Conservation (phyloP, 2,329 filamentous ascomycete genomes). For the Teratosphaeria gauchensis region DNA sequence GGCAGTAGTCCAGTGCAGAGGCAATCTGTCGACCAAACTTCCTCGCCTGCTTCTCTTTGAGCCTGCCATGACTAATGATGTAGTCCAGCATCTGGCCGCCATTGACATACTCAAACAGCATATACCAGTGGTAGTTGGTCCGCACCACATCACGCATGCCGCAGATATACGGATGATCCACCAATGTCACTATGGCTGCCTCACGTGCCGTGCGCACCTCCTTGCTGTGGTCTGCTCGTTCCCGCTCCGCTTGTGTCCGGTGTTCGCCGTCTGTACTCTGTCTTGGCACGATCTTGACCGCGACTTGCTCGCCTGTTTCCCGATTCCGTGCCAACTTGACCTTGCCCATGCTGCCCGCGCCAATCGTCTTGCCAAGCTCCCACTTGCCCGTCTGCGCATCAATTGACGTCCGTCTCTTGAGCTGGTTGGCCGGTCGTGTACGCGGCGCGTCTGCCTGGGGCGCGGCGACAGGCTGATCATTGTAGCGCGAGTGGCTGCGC, state of each 20-base stretch:
- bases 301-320: constrained; percentile 87
- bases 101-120: constrained; percentile 98
- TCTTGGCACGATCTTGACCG: constrained; percentile 92
- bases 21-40: constrained; percentile 97
- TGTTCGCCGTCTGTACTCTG: constrained; percentile 74
- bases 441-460: constrained; percentile 3
- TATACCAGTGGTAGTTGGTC: constrained; percentile 98
- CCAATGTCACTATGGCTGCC: constrained; percentile 87
- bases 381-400: constrained; percentile 85
- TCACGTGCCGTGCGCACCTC: constrained; percentile 91
- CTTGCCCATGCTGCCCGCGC: constrained; percentile 97
- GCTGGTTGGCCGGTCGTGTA: not conserved
- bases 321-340: constrained; percentile 90
- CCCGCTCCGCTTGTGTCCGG: constrained; percentile 60
- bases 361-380: constrained; percentile 93
- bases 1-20: constrained; percentile 92
- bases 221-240: constrained; percentile 90
- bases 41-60: constrained; percentile 96
- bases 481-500: constrained; percentile 32
- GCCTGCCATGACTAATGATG: constrained; percentile 93
- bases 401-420: constrained; percentile 61
- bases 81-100: constrained; percentile 99
- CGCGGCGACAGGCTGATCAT: constrained; percentile 28
- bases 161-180: constrained; percentile 93
- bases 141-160: constrained; percentile 90